A percentile compares a stretch with the other conserved stretches of the same genome.
Conservation (phyloP, 2,329 filamentous ascomycete species). For the Fusarium pseudograminearum region DNA sequence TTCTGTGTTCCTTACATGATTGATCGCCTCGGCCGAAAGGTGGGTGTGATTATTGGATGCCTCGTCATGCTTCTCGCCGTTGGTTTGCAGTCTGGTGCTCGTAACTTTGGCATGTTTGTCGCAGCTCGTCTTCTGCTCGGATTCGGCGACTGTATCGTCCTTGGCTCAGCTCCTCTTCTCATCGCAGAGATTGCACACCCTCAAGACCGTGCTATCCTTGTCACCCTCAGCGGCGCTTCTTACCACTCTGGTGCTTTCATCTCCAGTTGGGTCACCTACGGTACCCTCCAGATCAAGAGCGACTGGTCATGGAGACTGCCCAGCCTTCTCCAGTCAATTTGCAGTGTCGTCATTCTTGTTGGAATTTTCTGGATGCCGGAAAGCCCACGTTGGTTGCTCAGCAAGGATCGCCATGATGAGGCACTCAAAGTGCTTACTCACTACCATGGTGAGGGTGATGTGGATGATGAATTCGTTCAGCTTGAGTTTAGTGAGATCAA, state of each 20-base stretch:
- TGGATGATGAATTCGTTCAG: constrained; percentile 21
- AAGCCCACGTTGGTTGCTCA: constrained; percentile 40
- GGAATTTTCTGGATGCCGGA: constrained; percentile 34
- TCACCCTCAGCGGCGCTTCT: constrained; percentile 10
- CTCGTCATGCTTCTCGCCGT: constrained; percentile 24
- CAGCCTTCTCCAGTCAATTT: constrained; percentile 18
- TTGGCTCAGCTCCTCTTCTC: constrained; percentile 16
- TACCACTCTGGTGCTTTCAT: constrained; percentile 24
- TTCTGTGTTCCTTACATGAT: constrained; percentile 32
- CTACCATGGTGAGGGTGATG: constrained; percentile 36
- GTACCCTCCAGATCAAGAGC: constrained; percentile 23
- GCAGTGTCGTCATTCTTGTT: constrained; percentile 26
- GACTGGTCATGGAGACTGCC: constrained; percentile 25
- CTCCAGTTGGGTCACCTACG: constrained; percentile 21
- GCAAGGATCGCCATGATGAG: constrained; percentile 41
- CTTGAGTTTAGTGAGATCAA: constrained; percentile 38
- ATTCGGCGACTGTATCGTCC: constrained; percentile 16
- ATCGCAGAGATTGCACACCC: constrained; percentile 18
- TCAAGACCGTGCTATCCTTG: constrained; percentile 23
- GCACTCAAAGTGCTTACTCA: constrained; percentile 29
- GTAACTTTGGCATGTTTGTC: constrained; percentile 34
- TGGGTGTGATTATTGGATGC: constrained; percentile 22
- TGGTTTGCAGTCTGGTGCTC: constrained; percentile 18
- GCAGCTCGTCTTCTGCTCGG: constrained; percentile 25
- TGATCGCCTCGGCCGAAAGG: constrained; percentile 24